phyloP scores from a whole-genome alignment of 2,329 filamentous ascomycete genomes.

The Colletotrichum paranaense region DNA sequence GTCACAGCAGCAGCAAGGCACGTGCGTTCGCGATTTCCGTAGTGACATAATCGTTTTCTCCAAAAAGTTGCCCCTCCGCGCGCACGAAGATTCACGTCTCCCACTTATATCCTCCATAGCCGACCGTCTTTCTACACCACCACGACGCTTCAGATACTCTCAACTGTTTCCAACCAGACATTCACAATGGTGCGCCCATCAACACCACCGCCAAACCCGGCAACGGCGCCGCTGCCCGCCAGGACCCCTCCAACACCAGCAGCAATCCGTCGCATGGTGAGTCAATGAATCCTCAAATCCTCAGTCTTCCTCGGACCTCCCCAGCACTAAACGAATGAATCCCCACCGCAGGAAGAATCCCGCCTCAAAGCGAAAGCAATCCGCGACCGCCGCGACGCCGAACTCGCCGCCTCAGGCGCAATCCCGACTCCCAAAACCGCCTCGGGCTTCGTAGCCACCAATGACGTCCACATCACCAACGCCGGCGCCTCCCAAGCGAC shows the following conservation, averaged over 20 bases:
- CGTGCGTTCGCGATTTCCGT: constrained; percentile 33
- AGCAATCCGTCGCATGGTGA: constrained; percentile 65
- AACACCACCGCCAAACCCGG: constrained; percentile 55
- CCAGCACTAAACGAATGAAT: constrained; percentile 11
- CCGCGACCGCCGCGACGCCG: constrained; percentile 77
- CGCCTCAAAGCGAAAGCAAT: constrained; percentile 90
- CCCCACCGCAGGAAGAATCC: constrained; percentile 77
- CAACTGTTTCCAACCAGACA: background rate
- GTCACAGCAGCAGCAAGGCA: constrained; percentile 16
- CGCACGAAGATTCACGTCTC: constrained; percentile 3
- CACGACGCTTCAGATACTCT: background rate
- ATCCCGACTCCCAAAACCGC: constrained; percentile 60
- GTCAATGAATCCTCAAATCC: constrained; percentile 38
- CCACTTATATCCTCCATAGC: background rate
- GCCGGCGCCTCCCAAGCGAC: constrained; percentile 41
- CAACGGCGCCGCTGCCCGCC: constrained; percentile 41
- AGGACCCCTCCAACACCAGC: constrained; percentile 65
- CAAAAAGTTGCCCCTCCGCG: constrained; percentile 27
- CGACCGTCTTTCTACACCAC: background rate
- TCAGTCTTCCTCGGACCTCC: background rate
- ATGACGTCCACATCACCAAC: constrained; percentile 67
- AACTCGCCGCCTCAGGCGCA: constrained; percentile 59
- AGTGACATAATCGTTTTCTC: constrained; percentile 36
- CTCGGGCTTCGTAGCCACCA: constrained; percentile 78
- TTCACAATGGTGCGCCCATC: constrained; percentile 57